phyloP scores from a whole-genome alignment of 495 filamentous ascomycete species.

The Pyrenula massariospora region DNA sequence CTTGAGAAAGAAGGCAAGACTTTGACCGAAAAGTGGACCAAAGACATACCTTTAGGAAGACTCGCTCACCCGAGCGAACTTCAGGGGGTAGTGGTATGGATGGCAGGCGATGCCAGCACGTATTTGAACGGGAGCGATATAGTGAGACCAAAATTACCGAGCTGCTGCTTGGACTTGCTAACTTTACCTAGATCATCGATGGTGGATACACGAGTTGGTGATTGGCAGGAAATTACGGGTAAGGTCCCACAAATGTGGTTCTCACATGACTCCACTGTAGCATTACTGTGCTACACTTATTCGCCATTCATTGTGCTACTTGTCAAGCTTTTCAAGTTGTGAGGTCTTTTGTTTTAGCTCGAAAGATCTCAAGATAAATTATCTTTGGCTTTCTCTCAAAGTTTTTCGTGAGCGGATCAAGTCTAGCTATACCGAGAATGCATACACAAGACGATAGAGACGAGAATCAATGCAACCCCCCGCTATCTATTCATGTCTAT shows the following conservation, averaged over 20 bases:
- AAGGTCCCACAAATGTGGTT: too few species aligned
- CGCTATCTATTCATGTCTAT: neutral
- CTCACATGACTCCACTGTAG: too few species aligned
- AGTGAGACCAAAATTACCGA: constrained; percentile 14
- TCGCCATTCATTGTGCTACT: too few species aligned
- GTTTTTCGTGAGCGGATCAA: too few species aligned
- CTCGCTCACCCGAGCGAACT: constrained; percentile 15
- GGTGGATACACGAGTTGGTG: constrained; percentile 1
- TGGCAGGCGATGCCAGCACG: constrained; percentile 41
- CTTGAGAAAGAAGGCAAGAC: constrained; percentile 7
- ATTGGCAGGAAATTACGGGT: neutral
- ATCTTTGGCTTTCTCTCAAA: too few species aligned
- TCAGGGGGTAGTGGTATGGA: constrained; percentile 17
- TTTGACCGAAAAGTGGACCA: constrained; percentile 9
- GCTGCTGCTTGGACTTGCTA: neutral
- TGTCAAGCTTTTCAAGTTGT: too few species aligned
- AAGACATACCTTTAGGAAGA: constrained; percentile 21
- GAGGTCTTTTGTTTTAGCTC: too few species aligned
- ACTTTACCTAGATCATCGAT: neutral
- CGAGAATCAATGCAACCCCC: too few species aligned
- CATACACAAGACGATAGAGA: too few species aligned
- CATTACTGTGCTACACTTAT: too few species aligned
- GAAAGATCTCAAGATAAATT: too few species aligned
- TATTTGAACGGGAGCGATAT: constrained; percentile 78
- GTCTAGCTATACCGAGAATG: too few species aligned